phyloP scores from a whole-genome alignment of 2,329 filamentous ascomycete species.

The Hirsutella rhossiliensis region DNA sequence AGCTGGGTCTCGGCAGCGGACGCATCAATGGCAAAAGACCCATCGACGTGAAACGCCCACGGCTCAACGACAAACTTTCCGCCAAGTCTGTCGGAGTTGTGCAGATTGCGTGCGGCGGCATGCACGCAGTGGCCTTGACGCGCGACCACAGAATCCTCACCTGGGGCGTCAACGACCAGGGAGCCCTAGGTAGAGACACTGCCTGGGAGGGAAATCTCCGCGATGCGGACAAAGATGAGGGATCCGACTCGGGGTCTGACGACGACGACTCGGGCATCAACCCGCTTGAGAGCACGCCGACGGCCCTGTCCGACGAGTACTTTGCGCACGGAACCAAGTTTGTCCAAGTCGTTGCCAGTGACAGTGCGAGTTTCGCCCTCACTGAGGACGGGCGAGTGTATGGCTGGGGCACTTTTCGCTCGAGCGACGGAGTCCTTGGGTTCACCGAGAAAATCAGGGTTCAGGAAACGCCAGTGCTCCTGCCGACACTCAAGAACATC shows the following conservation, averaged over 20 bases:
- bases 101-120: slow-evolving; percentile 65
- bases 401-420: slow-evolving; percentile 75
- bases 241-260: slow-evolving; percentile 40
- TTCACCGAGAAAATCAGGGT: slow-evolving; percentile 41
- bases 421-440: slow-evolving; percentile 50
- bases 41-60: slow-evolving; percentile 70
- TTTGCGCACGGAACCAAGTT: slow-evolving; percentile 51
- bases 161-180: slow-evolving; percentile 82
- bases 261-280: slow-evolving; percentile 56
- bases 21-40: slow-evolving; percentile 44
- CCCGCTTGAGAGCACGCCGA: slow-evolving; percentile 58
- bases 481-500: slow-evolving; percentile 55
- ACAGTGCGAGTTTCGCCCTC: slow-evolving; percentile 65
- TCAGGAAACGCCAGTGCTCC: slow-evolving; percentile 38
- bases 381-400: slow-evolving; percentile 67
- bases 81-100: slow-evolving; percentile 60
- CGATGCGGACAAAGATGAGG: slow-evolving; percentile 39
- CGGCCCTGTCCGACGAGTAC: slow-evolving; percentile 41
- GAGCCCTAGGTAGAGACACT: slow-evolving; percentile 66
- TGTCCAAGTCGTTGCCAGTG: slow-evolving; percentile 54
- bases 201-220: slow-evolving; percentile 52
- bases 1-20: slow-evolving; percentile 66
- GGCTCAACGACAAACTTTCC: slow-evolving; percentile 57
- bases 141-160: slow-evolving; percentile 71
- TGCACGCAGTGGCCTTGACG: slow-evolving; percentile 70